phyloP scores from a whole-genome alignment of 441 rosid species.

The Dalechampia spathulata region DNA sequence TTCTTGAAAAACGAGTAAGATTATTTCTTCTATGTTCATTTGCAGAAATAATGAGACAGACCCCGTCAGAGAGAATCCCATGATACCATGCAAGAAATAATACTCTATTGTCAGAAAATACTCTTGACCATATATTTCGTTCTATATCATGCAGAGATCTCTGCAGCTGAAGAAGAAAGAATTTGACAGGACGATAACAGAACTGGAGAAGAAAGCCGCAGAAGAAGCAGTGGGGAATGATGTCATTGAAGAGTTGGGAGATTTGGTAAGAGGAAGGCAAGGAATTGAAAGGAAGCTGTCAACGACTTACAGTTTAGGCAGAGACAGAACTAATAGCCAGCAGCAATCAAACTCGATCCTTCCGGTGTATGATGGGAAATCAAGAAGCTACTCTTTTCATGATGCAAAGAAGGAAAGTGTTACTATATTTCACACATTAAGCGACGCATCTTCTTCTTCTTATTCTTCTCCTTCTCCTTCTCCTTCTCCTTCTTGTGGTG shows the following conservation, averaged over 20 bases:
- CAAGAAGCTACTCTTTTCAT: conserved; percentile 46
- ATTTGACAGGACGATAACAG: conserved; percentile 43
- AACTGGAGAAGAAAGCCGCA: conserved; percentile 43
- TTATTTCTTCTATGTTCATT: neutral
- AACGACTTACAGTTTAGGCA: conserved; percentile 74
- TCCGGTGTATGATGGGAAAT: conserved; percentile 42
- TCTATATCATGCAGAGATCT: conserved; percentile 35
- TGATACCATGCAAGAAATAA: no score
- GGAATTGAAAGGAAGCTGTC: conserved; percentile 62
- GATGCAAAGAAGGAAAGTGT: conserved; percentile 37
- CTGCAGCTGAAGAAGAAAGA: conserved; percentile 65
- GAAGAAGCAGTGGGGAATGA: conserved; percentile 33
- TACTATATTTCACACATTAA: conserved; percentile 34
- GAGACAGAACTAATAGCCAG: conserved; percentile 29
- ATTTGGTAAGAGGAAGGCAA: conserved; percentile 48
- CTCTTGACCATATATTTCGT: neutral
- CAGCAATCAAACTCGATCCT: conserved; percentile 31
- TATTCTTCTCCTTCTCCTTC: no score
- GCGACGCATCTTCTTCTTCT: conserved; percentile 36
- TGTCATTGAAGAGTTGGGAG: conserved; percentile 31
- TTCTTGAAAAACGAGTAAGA: conserved; percentile 68
- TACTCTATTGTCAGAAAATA: no score
- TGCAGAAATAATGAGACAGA: no score
- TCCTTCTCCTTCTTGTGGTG: no score
- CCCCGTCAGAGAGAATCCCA: no score